Conservation (phyloP, 768 basidiomycete species). For the Lactifluus pinguis region DNA sequence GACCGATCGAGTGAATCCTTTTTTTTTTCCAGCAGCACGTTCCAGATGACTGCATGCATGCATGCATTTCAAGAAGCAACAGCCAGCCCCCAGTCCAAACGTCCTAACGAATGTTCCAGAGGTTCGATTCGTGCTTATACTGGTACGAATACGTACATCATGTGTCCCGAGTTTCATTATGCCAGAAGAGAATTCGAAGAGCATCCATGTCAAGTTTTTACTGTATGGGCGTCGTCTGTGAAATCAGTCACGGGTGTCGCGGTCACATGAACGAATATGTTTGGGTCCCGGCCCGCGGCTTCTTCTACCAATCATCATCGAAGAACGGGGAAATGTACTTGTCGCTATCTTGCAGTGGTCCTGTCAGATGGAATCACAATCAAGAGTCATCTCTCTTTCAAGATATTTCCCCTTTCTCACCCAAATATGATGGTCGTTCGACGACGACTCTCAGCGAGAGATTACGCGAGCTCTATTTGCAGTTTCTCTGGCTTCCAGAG, state of each 20-base stretch:
- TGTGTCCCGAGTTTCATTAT: too few relatives aligned
- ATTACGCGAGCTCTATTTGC: slow-evolving; percentile 15
- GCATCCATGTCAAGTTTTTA: too few relatives aligned
- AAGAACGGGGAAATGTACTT: slow-evolving; percentile 9
- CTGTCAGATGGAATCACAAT: slow-evolving; percentile 17
- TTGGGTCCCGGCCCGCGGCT: too few relatives aligned
- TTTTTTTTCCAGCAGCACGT: background rate
- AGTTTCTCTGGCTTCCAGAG: slow-evolving; percentile 19
- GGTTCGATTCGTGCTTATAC: too few relatives aligned
- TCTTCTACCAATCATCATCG: too few relatives aligned
- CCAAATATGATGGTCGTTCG: slow-evolving; percentile 10
- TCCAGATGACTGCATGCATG: background rate
- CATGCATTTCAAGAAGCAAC: background rate
- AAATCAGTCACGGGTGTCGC: background rate
- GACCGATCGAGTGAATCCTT: background rate
- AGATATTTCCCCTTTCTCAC: slow-evolving; percentile 11
- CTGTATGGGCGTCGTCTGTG: too few relatives aligned
- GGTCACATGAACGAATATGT: background rate
- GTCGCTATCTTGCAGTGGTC: slow-evolving; percentile 9
- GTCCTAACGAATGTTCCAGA: too few relatives aligned
- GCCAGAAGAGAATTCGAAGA: too few relatives aligned
- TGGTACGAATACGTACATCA: too few relatives aligned
- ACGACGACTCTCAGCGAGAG: slow-evolving; percentile 6
- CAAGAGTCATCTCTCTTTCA: slow-evolving; percentile 13
- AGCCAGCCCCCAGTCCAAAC: too few relatives aligned